phyloP scores from a whole-genome alignment of 805 yeast species.

The Groenewaldozyma tartarivorans region DNA sequence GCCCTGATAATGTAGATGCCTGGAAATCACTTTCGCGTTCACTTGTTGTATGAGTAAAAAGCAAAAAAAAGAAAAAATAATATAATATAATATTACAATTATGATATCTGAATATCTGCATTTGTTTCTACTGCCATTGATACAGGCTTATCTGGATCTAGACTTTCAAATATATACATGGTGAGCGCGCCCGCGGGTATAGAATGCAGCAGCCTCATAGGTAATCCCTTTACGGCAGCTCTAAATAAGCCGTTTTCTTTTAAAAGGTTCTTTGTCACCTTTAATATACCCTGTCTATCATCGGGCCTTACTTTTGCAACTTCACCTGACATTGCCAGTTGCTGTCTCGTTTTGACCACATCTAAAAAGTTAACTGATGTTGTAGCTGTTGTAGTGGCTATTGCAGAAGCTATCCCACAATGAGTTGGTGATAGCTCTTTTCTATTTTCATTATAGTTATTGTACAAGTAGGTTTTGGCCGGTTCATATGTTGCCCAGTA shows the following conservation, averaged over 20 bases:
- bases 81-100: background rate
- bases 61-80: background rate
- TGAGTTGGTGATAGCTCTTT: slow-evolving; percentile 17
- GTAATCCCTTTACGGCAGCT: slow-evolving; percentile 30
- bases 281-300: slow-evolving; percentile 26
- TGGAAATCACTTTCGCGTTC: slow-evolving; percentile 17
- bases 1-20: slow-evolving; percentile 41
- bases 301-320: slow-evolving; percentile 29
- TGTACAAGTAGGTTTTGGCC: slow-evolving; percentile 6
- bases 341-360: slow-evolving; percentile 37
- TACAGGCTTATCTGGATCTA: slow-evolving; percentile 26
- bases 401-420: slow-evolving; percentile 28
- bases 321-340: slow-evolving; percentile 32
- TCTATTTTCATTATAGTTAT: background rate
- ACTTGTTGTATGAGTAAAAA: background rate
- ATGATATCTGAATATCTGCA: background rate
- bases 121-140: background rate
- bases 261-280: slow-evolving; percentile 28
- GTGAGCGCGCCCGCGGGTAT: slow-evolving; percentile 32
- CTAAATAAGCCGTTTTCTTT: slow-evolving; percentile 28
- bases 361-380: slow-evolving; percentile 30
- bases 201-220: slow-evolving; percentile 28
- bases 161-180: slow-evolving; percentile 33
- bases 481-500: slow-evolving; percentile 32
- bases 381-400: slow-evolving; percentile 28